Base-by-base conservation (phyloP, 75 land plant species). In the Picea sitchensis region DNA sequence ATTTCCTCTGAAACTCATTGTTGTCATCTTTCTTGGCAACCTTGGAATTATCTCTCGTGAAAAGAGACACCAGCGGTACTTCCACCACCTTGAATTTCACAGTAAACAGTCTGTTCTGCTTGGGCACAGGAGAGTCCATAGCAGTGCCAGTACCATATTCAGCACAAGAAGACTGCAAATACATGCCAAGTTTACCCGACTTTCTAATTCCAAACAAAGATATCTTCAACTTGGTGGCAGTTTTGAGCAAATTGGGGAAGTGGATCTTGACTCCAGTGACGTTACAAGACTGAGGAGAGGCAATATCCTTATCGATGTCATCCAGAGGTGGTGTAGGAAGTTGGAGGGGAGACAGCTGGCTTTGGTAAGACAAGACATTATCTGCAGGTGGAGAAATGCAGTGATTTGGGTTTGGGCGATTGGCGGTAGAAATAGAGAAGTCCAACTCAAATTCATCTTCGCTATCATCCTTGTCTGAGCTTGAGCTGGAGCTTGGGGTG, bases 41-140 rank as follows among this genome's bases (percentile, higher is more conserved):
- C 15, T 32, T 65, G 11, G 32, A 73, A 65, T 41, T 72, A 75
- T 88, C 90, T 51, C 87, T 73, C 47, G 85, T 80, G 73, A 88
- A 88, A 65, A 86, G 77, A 5, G 90, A 88, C 60, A 84, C 76
- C 62, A 91, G 76, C 14, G 86, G 90, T 23, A 76, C 86, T 13
- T 90, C 92, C 64, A 83, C 87, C 32, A 88, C 84, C 79, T 84
- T 88, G 74, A 91, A 84, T 76, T 88, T 91, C 56, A 86, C 84
- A 3, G 82, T 76, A 58, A 90, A 84, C 75, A 79, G 73, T 80
- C 84, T 86, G 76, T 76, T 65, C 32, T 80, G 65, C 73, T 84
- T 58, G 36, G 32, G 73, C 59, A 61, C 44, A 20, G 32, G 1
- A 47, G 6, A 44, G 34, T 75, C 69, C 7, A 32, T 4, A 44